Evolutionary conservation across 164 flowering plant genomes (phyloP).

Genomic region (Nymphaea thermarum): DNA sequence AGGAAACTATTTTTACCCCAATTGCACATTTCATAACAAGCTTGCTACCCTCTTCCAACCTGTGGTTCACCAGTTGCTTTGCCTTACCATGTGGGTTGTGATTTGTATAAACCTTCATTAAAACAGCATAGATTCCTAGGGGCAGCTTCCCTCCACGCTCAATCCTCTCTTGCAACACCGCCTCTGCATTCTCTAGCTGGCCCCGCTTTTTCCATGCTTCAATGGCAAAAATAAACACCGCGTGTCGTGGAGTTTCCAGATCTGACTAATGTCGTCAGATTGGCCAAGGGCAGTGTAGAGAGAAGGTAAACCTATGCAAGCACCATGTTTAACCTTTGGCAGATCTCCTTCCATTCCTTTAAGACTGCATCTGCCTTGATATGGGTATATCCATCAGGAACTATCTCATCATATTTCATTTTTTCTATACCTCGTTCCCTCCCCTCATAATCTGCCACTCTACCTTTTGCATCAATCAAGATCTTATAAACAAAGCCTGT

Average conservation of each 20-base stretch:
- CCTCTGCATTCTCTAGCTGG: slow-evolving; percentile 62
- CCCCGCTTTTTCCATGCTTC: slow-evolving; percentile 75
- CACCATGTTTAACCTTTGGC: slow-evolving; percentile 27
- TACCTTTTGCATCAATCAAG: slow-evolving; percentile 65
- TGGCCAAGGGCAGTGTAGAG: slow-evolving; percentile 63
- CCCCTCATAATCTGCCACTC: slow-evolving; percentile 49
- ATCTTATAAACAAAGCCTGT: slow-evolving; percentile 45
- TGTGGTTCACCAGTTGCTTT: slow-evolving; percentile 52
- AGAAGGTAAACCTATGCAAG: slow-evolving; percentile 33
- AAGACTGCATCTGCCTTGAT: slow-evolving; percentile 63
- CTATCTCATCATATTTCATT: slow-evolving; percentile 70
- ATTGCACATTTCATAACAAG: slow-evolving; percentile 91
- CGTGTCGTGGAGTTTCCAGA: slow-evolving; percentile 46
- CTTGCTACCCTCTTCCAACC: slow-evolving; percentile 38
- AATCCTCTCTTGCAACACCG: slow-evolving; percentile 39
- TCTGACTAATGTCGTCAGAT: slow-evolving; percentile 44
- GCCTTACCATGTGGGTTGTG: slow-evolving; percentile 57
- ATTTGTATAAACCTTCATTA: slow-evolving; percentile 52
- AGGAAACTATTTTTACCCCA: slow-evolving; percentile 86
- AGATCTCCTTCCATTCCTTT: slow-evolving; percentile 67
- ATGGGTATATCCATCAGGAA: slow-evolving; percentile 23
- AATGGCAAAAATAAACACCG: slow-evolving; percentile 51
- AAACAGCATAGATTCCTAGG: slow-evolving; percentile 27
- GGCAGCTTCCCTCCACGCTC: slow-evolving; percentile 23
- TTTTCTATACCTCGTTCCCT: slow-evolving; percentile 70